A percentile compares a stretch with the other conserved stretches of the same genome.
Evolutionary conservation across 225 moss, liverwort and hornwort genomes (phyloP).

Genomic region (Bryoerythrophyllum caledonicum): DNA sequence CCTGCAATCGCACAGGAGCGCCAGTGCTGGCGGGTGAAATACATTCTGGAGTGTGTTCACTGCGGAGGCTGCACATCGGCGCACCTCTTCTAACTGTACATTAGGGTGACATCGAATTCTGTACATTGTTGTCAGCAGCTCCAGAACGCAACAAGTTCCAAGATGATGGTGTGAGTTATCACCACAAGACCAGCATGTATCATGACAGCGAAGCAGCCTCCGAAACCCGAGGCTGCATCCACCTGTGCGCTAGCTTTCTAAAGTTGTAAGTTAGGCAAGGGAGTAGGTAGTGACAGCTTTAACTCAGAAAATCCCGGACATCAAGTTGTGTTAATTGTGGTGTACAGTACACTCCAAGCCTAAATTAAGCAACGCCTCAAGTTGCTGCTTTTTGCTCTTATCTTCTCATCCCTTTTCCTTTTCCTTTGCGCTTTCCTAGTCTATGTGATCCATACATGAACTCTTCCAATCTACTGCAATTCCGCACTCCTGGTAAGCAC

Average conservation of each 20-base stretch:
- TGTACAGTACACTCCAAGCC: background rate
- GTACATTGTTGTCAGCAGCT: background rate
- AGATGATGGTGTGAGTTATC: background rate
- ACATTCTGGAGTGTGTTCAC: background rate
- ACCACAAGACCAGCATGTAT: background rate
- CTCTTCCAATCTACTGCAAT: background rate
- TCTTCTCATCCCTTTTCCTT: background rate
- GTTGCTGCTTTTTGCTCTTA: constrained; percentile 1
- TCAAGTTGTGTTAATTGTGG: background rate
- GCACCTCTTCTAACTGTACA: background rate
- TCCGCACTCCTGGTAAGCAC: background rate
- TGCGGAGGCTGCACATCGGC: background rate
- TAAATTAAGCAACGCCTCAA: background rate
- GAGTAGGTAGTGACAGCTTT: background rate
- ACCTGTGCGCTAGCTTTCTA: too few species aligned
- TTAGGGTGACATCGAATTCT: background rate
- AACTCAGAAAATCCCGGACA: background rate
- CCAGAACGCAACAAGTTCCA: background rate
- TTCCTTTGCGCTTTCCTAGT: background rate
- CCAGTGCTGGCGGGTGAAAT: background rate
- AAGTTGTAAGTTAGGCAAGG: background rate
- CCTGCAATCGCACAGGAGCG: background rate
- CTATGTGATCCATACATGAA: background rate
- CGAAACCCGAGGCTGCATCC: background rate
- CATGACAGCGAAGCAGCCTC: background rate